Evolutionary conservation across 1,139 yeast genomes (phyloP), one percentile per base, ranked within the genome.

Genomic region (Hyphopichia wangnamkhiaoensis): DNA sequence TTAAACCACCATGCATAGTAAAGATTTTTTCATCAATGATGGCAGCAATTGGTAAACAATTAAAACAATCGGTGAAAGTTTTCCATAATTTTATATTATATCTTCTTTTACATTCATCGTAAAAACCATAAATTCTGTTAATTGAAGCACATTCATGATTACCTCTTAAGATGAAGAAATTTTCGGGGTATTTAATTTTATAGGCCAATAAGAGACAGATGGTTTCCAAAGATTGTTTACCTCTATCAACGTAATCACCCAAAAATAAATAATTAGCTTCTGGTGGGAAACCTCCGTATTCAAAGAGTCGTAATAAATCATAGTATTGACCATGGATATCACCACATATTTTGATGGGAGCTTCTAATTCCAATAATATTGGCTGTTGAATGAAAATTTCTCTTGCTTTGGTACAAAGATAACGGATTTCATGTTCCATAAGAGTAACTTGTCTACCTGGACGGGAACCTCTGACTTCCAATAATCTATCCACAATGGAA

Each of bases 261-360:
- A 93, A 71, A 61, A 93, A 93, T 56, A 91, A 74, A 67, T 91
- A 91, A 70, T 91, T 91, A 23, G 97, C 95, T 65, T 90, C 96
- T n/a, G 98, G 98, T 3, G 98, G 98, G 75, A 91, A 93, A 5
- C 98, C 98, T 53, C 98, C 98, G 60, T 91, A 90, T 71, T 93
- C 98, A 59, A 93, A 91, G 55, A 93, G 79, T 68, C 98, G 85
- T 63, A 93, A 78, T 58, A 93, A 78, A 68, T 93, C 98, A 60
- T 91, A 91, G 66, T 91, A 93, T 68, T 93, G 98, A 43, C 98
- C 98, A 65, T 93, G 98, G 57, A 93, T 90, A 65, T 93, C 98
- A 64, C 98, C 98, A 70, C 84, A 72, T 51, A 84, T 84, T 68
- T 93, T 93, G 59, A 93, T 91, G 40, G 98, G 98, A 20, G 98